Evolutionary conservation across 1,284 basidiomycete species (phyloP).

Genomic region (Ustilago hordei): DNA sequence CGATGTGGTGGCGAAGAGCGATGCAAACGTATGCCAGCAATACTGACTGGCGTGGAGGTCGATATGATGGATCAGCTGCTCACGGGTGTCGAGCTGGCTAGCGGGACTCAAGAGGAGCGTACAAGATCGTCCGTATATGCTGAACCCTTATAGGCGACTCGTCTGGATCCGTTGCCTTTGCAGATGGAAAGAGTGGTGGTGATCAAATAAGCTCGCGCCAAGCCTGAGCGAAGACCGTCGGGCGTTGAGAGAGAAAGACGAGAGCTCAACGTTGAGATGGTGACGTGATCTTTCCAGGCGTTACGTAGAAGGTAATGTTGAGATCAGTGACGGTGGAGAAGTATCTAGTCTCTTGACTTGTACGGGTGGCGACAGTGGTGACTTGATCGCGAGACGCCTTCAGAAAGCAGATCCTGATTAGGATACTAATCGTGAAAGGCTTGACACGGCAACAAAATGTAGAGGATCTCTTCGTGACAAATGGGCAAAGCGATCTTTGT

Average conservation of each 20-base stretch:
- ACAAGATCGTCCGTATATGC: slow-evolving; percentile 28
- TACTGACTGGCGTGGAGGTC: background rate
- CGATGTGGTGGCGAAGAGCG: background rate
- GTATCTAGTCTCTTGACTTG: background rate
- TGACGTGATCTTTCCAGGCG: background rate
- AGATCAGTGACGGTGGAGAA: background rate
- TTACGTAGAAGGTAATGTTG: background rate
- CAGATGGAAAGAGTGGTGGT: background rate
- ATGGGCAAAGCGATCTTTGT: background rate
- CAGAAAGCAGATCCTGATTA: background rate
- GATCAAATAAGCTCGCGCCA: slow-evolving; percentile 19
- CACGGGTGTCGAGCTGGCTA: background rate
- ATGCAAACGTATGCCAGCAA: background rate
- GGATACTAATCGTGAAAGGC: background rate
- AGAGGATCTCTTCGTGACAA: background rate
- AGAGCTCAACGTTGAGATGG: background rate
- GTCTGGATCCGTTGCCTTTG: slow-evolving; percentile 6
- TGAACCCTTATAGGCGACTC: slow-evolving; percentile 17
- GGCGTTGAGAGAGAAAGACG: slow-evolving; percentile 2
- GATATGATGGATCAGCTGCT: slow-evolving; percentile 1
- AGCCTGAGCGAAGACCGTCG: slow-evolving; percentile 25
- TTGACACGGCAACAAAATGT: background rate
- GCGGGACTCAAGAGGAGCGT: slow-evolving; percentile 8
- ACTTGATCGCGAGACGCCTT: background rate
- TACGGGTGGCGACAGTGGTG: background rate